Evolutionary conservation across 306 rosid species (phyloP).

Genomic region (Argentina anserina): DNA sequence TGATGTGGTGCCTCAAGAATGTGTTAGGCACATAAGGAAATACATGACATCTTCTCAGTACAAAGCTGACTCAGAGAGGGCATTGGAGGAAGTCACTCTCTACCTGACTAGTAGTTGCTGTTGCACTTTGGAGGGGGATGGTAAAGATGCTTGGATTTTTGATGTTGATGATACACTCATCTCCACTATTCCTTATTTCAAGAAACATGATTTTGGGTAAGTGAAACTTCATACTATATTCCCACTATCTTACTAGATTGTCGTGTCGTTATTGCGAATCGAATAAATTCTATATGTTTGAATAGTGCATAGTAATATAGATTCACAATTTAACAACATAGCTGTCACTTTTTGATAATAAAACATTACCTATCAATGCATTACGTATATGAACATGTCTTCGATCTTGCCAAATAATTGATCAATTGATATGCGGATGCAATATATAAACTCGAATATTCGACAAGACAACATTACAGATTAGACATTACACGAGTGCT

Average conservation of each 20-base stretch:
- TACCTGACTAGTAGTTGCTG: slow-evolving; percentile 30
- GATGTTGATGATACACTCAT: slow-evolving; percentile 67
- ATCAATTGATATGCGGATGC: not conserved
- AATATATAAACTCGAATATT: not conserved
- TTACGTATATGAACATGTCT: not conserved
- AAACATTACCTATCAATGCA: not conserved
- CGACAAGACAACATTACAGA: not conserved
- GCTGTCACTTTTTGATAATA: not conserved
- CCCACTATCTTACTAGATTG: not conserved
- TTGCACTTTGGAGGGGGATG: slow-evolving; percentile 54
- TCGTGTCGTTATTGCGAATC: not conserved
- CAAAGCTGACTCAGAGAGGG: slow-evolving; percentile 39
- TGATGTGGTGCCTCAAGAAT: slow-evolving; percentile 59
- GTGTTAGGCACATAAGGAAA: slow-evolving; percentile 46
- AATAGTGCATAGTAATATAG: not conserved
- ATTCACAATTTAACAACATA: not conserved
- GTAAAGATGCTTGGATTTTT: slow-evolving; percentile 70
- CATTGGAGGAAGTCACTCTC: slow-evolving; percentile 43
- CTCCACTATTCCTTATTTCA: slow-evolving; percentile 66
- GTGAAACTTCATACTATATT: not conserved
- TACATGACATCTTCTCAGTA: slow-evolving; percentile 54
- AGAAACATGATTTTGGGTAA: slow-evolving; percentile 48
- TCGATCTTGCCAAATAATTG: not conserved
- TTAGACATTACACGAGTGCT: not conserved
- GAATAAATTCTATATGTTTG: not conserved